phyloP scores from a whole-genome alignment of 2,329 filamentous ascomycete species.

The Aspergillus ibericus region DNA sequence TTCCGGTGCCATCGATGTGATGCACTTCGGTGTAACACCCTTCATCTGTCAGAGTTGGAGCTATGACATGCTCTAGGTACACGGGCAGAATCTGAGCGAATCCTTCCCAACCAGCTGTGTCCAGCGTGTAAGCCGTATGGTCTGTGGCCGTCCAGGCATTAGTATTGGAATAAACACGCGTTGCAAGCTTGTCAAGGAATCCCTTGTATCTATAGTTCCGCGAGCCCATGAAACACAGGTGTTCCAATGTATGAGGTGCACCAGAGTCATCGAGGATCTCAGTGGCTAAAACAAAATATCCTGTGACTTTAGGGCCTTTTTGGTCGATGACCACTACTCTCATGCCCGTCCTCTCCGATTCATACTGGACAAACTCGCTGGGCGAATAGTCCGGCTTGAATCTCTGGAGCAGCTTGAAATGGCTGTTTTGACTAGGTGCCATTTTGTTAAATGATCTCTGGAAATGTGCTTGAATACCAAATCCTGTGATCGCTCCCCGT shows the following conservation, averaged over 20 bases:
- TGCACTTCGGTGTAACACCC: conserved; percentile 95
- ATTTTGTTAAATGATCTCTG: conserved; percentile 47
- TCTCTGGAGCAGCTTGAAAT: conserved; percentile 80
- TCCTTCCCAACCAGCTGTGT: conserved; percentile 94
- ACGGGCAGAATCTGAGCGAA: conserved; percentile 93
- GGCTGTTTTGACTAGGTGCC: conserved; percentile 52
- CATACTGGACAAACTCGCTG: conserved; percentile 88
- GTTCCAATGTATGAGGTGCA: conserved; percentile 82
- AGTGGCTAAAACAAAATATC: conserved; percentile 92
- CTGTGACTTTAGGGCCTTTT: conserved; percentile 90
- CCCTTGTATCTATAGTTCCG: conserved; percentile 94
- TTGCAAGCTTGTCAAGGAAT: conserved; percentile 89
- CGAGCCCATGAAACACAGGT: conserved; percentile 85
- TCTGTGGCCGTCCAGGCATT: conserved; percentile 98
- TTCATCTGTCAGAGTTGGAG: conserved; percentile 89
- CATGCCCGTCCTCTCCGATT: conserved; percentile 92
- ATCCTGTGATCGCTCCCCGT: conserved; percentile 22
- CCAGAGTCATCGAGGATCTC: conserved; percentile 98
- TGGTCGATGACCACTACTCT: conserved; percentile 88
- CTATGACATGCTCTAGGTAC: conserved; percentile 89
- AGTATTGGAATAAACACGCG: conserved; percentile 86
- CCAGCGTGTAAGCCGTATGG: conserved; percentile 92
- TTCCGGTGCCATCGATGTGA: conserved; percentile 87
- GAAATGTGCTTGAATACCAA: conserved; percentile 6
- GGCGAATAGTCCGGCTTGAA: conserved; percentile 91